Evolutionary conservation across 2,329 filamentous ascomycete species (phyloP).

Genomic region (Byssochlamys sp.): DNA sequence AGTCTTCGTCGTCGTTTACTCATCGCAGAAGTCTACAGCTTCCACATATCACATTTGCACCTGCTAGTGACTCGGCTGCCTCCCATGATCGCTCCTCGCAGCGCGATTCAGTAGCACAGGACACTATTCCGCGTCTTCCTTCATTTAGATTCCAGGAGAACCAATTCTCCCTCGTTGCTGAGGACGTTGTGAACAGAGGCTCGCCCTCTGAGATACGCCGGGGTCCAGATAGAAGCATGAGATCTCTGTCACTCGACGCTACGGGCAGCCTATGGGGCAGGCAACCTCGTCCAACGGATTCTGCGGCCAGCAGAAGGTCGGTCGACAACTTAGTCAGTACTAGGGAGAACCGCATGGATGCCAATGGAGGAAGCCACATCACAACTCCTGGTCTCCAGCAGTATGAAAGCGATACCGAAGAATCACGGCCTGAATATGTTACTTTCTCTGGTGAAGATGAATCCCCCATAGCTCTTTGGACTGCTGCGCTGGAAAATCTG

Average conservation of each 20-base stretch:
- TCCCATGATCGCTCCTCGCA: neutral
- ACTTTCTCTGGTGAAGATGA: neutral
- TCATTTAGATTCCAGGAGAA: slow-evolving; percentile 6
- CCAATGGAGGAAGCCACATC: neutral
- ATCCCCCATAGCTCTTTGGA: neutral
- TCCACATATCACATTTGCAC: neutral
- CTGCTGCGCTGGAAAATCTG: neutral
- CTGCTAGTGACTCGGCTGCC: neutral
- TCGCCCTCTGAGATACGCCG: neutral
- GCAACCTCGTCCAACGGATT: neutral
- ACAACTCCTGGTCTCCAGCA: neutral
- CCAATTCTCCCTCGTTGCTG: neutral
- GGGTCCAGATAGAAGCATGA: neutral
- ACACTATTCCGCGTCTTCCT: slow-evolving; percentile 7
- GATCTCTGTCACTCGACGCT: neutral
- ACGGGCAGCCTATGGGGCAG: neutral
- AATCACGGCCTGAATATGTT: neutral
- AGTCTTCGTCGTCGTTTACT: neutral
- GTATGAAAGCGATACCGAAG: neutral
- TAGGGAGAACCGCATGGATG: neutral
- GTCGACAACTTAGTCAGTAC: neutral
- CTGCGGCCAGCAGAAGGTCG: neutral
- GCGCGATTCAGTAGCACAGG: neutral
- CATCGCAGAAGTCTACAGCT: neutral
- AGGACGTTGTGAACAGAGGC: neutral